These are phyloP conservation scores for Trametes elegans DNA, from an alignment of 768 basidiomycete genomes.

Conservation along the genomic window DNA sequence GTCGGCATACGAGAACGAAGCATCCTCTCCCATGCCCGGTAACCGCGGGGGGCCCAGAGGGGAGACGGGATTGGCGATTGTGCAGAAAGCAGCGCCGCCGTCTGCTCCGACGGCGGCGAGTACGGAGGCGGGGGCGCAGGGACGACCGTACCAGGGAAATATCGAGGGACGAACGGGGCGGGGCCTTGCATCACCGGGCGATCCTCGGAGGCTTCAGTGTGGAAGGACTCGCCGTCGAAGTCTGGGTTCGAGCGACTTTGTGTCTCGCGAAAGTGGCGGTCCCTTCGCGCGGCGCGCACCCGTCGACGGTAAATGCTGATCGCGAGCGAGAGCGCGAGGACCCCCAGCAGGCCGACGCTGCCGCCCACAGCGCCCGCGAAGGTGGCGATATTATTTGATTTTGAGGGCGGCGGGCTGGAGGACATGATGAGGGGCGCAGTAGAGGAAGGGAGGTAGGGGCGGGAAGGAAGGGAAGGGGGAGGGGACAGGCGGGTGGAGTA, in stretches of 20 bases:
- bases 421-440: conserved; percentile 12
- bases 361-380: conserved; percentile 56
- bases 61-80: conserved; percentile 20
- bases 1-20: conserved; percentile 24
- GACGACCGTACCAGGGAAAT: conserved; percentile 51
- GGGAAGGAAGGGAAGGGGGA: conserved; percentile 13
- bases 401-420: conserved; percentile 18
- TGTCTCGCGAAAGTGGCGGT: conserved; percentile 35
- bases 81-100: conserved; percentile 19
- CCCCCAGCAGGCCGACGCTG: conserved; percentile 47
- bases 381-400: conserved; percentile 37
- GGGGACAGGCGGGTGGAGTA: conserved; percentile 15
- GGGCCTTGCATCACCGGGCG: conserved; percentile 42
- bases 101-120: conserved; percentile 27
- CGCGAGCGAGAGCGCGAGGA: conserved; percentile 47
- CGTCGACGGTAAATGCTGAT: conserved; percentile 51
- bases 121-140: conserved; percentile 41
- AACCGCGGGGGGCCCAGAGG: conserved; percentile 16
- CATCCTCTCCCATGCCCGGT: conserved; percentile 18
- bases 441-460: conserved; percentile 10
- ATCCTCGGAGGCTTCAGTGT: conserved; percentile 30
- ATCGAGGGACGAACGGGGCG: conserved; percentile 51
- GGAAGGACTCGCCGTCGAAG: conserved; percentile 27
- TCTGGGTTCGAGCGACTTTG: conserved; percentile 12
- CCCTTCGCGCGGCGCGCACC: conserved; percentile 38